phyloP scores from a whole-genome alignment of 768 basidiomycete genomes.

The Tulasnella sp. region DNA sequence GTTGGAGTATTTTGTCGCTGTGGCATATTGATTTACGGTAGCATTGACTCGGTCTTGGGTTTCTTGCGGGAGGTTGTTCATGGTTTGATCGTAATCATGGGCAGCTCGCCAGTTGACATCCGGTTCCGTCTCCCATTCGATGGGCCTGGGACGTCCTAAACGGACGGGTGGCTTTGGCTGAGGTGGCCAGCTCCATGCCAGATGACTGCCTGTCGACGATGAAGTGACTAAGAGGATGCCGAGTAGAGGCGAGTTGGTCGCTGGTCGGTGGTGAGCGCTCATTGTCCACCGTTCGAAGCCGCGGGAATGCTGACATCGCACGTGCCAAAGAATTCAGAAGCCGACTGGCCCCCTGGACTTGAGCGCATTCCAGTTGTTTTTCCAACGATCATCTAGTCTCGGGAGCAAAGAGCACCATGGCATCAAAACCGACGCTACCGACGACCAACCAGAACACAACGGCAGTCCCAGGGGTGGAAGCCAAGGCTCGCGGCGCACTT shows the following conservation, averaged over 20 bases:
- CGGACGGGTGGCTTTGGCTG: constrained; percentile 60
- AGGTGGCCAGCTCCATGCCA: constrained; percentile 85
- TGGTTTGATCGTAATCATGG: constrained; percentile 27
- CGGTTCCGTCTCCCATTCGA: constrained; percentile 65
- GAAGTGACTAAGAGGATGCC: constrained; percentile 80
- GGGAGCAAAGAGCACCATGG: neutral
- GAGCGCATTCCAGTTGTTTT: neutral
- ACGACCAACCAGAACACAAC: constrained; percentile 12
- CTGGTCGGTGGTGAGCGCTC: constrained; percentile 6
- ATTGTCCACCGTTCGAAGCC: constrained; percentile 13
- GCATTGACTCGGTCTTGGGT: constrained; percentile 27
- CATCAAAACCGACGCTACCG: constrained; percentile 25
- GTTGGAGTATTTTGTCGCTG: constrained; percentile 40
- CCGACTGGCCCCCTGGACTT: neutral
- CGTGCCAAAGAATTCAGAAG: constrained; percentile 15
- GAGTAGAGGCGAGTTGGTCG: constrained; percentile 48
- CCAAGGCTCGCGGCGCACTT: constrained; percentile 20
- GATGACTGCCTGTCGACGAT: constrained; percentile 71
- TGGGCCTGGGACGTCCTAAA: constrained; percentile 65
- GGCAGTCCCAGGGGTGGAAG: constrained; percentile 5
- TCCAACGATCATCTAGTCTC: neutral
- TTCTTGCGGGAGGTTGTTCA: constrained; percentile 13
- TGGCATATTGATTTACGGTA: constrained; percentile 36
- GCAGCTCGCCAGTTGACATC: constrained; percentile 31
- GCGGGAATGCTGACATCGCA: constrained; percentile 12